Conservation (phyloP, 2,329 filamentous ascomycete species). For the Lanzia echinophila region DNA sequence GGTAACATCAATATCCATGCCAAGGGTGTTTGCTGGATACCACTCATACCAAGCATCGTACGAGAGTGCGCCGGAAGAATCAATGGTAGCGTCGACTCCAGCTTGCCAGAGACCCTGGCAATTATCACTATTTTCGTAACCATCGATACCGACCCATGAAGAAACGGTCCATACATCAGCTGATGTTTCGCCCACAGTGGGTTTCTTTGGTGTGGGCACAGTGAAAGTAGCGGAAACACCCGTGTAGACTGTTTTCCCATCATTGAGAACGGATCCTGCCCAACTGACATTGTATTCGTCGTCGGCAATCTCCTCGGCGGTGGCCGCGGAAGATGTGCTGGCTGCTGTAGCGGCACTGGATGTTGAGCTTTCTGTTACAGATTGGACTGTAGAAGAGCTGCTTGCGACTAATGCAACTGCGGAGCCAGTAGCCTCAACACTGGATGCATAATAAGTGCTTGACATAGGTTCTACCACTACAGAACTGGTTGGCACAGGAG, state of each 20-base stretch:
- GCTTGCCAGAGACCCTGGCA: conserved; percentile 2
- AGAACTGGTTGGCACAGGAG: too few species aligned
- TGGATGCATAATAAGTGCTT: too few species aligned
- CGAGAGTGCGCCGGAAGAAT: background rate
- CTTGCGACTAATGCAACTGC: too few species aligned
- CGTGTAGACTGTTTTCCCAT: conserved; percentile 29
- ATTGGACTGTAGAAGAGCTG: too few species aligned
- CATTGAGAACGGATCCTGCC: conserved; percentile 33
- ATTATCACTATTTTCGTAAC: background rate
- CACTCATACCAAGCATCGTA: conserved; percentile 55
- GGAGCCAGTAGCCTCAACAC: too few species aligned
- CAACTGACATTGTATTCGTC: conserved; percentile 29
- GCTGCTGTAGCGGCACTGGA: too few species aligned
- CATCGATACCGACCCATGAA: conserved; percentile 6
- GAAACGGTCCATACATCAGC: background rate
- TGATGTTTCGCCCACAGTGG: background rate
- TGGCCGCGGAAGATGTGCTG: too few species aligned
- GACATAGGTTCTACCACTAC: too few species aligned
- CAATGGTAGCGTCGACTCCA: background rate
- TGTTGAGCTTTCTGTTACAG: too few species aligned
- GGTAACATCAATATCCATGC: conserved; percentile 39
- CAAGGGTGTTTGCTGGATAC: conserved; percentile 48
- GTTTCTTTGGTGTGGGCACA: conserved; percentile 27
- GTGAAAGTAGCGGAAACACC: conserved; percentile 32
- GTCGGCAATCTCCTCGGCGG: too few species aligned